Base-by-base conservation (phyloP, 2,329 filamentous ascomycete genomes). In the Xylaria sp. region DNA sequence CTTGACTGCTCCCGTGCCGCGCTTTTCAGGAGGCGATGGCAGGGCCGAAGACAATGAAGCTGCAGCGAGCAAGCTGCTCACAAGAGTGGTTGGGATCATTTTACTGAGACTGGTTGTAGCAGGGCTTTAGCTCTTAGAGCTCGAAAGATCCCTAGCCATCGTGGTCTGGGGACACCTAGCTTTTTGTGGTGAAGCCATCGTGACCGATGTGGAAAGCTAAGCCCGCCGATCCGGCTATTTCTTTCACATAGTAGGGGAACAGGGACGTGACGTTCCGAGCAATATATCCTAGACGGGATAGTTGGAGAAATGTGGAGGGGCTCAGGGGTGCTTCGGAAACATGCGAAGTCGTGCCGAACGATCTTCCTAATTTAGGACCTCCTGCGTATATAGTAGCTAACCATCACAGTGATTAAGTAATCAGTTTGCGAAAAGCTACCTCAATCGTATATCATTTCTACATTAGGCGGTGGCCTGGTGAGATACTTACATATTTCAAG, bases 191-290 rank as follows among this genome's bases (percentile, higher is more conserved):
- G 59, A 67, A 55, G 48, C 58, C 66, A 70, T 70, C 65, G 20
- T 52, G 62, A 58, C 52, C 28, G 34, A 41, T 39, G 20, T 66
- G 44, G 48, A 60, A 63, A 39, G 20, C 34, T 20, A 25, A 20
- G 44, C 50, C 59, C 64, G 64, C 60, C 25, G 55, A 55, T 56
- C 67, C 67, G 67, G 31, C 46, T 44, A 37, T 25, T 13, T 25
- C 25, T 39, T 18, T 52, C 31, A 55, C n/a, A 13, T 13, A 13
- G n/a, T 15, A 44, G 28, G 13, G 39, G 54, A 72, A 56, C 58
- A 75, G 71, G 75, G 70, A 74, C 58, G 63, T 55, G 57, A 75
- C 34, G 71, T 66, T 76, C 75, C 75, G 75, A 71, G 69, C 54
- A 74, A 70, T 73, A 62, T 74, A 75, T 72, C 46, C 62, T 54